Conservation (phyloP, 2,329 filamentous ascomycete species). For the Leptographium procerum region DNA sequence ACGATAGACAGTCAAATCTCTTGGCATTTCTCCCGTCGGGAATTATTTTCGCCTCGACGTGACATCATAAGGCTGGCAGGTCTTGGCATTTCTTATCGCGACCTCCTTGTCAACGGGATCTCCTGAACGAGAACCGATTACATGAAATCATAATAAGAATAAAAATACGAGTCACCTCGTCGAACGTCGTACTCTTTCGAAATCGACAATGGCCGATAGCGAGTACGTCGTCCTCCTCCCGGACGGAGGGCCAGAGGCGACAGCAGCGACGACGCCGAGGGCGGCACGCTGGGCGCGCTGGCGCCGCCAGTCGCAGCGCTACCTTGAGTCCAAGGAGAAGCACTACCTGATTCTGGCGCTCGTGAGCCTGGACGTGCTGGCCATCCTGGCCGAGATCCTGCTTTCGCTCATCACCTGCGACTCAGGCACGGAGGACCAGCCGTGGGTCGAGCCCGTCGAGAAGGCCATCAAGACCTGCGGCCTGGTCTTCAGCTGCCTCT, state of each 20-base stretch:
- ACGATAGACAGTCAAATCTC: not conserved
- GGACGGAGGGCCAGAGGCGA: not conserved
- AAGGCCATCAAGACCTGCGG: conserved; percentile 37
- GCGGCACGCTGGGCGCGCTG: conserved; percentile 2
- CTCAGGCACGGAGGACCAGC: conserved; percentile 24
- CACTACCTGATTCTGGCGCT: conserved; percentile 33
- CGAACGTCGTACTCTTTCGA: no score
- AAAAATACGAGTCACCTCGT: not conserved
- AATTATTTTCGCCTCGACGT: not conserved
- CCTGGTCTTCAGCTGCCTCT: conserved; percentile 50
- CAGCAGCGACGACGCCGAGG: not conserved
- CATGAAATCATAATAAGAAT: not conserved
- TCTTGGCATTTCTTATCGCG: not conserved
- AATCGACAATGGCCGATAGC: not conserved
- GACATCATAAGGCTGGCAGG: not conserved
- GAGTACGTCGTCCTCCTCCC: not conserved
- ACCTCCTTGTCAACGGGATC: no score
- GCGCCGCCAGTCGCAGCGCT: conserved; percentile 7
- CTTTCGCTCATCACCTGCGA: conserved; percentile 38
- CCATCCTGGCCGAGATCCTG: conserved; percentile 35
- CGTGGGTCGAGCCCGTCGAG: conserved; percentile 28
- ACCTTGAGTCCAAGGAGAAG: conserved; percentile 22
- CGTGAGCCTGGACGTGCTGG: conserved; percentile 33
- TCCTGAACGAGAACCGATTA: no score
- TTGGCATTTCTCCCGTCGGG: not conserved